phyloP scores from a whole-genome alignment of 108 stramenopile species.

The Cafeteria roenbergensis region DNA sequence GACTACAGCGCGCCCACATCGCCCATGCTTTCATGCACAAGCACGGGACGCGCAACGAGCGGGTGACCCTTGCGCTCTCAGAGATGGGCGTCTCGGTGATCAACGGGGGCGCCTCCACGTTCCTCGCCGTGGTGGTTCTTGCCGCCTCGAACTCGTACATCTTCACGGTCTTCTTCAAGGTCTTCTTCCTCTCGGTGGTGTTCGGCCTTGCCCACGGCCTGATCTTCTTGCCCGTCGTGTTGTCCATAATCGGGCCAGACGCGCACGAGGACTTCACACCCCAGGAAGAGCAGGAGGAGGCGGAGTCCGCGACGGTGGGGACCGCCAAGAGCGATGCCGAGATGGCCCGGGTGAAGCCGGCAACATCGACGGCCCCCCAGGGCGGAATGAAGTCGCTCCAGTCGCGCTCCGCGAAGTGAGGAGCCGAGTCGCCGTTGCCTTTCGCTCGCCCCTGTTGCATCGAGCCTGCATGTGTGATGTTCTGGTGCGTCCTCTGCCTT shows the following conservation, averaged over 20 bases:
- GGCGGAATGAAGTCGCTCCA: too few species aligned
- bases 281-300: too few species aligned
- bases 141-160: constrained; percentile 47
- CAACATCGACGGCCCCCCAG: too few species aligned
- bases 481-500: too few species aligned
- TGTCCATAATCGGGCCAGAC: constrained; percentile 9
- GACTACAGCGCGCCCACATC: constrained; percentile 38
- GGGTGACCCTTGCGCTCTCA: neutral
- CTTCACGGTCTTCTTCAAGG: constrained; percentile 47
- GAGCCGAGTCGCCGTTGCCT: too few species aligned
- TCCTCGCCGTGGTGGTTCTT: constrained; percentile 59
- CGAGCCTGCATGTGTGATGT: too few species aligned
- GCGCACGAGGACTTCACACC: neutral
- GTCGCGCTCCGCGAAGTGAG: too few species aligned
- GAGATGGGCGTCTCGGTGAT: constrained; percentile 54
- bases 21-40: constrained; percentile 34
- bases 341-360: too few species aligned
- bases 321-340: too few species aligned
- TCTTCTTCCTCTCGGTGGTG: constrained; percentile 53
- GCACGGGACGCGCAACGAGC: constrained; percentile 12
- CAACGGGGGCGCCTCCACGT: constrained; percentile 56
- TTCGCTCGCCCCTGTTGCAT: too few species aligned
- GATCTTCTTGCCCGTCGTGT: constrained; percentile 48
- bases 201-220: constrained; percentile 53
- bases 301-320: too few species aligned